Evolutionary conservation across 2,329 filamentous ascomycete genomes (phyloP).

Genomic region (Juglanconis juglandina): DNA sequence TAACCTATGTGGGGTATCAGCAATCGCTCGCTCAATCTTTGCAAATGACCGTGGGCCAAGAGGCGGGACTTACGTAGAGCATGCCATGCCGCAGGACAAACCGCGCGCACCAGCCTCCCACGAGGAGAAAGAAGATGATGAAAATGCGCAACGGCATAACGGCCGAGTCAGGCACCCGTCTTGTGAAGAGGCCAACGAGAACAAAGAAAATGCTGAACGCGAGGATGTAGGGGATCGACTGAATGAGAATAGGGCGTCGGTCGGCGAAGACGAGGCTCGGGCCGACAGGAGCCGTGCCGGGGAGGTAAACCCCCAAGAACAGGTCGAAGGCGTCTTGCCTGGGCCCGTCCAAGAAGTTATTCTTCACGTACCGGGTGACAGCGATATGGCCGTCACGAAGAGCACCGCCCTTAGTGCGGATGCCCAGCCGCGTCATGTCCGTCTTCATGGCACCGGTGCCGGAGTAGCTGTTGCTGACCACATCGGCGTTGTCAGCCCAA

Average conservation of each 20-base stretch:
- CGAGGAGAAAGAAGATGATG: conserved; percentile 69
- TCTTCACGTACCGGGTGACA: conserved; percentile 81
- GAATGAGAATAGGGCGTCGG: conserved; percentile 78
- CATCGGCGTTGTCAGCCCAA: conserved; percentile 97
- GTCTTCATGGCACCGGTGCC: conserved; percentile 98
- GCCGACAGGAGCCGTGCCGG: conserved; percentile 67
- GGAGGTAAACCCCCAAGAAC: conserved; percentile 83
- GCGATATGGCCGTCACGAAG: conserved; percentile 86
- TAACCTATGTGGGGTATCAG: conserved; percentile 62
- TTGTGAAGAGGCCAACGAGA: conserved; percentile 70
- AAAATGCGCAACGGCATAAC: conserved; percentile 82
- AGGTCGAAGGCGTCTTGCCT: conserved; percentile 94
- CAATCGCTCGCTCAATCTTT: neutral
- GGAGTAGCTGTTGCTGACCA: conserved; percentile 88
- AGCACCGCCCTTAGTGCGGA: conserved; percentile 79
- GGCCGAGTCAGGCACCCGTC: conserved; percentile 66
- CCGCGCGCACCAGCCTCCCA: conserved; percentile 67
- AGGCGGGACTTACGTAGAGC: conserved; percentile 73
- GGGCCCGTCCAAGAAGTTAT: conserved; percentile 93
- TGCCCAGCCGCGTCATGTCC: conserved; percentile 91
- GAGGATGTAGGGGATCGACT: conserved; percentile 88
- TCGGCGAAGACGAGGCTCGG: conserved; percentile 77
- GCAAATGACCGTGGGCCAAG: too few relatives aligned
- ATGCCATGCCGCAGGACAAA: conserved; percentile 85
- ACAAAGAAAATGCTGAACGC: conserved; percentile 84